Evolutionary conservation across 2,329 filamentous ascomycete genomes (phyloP).

Genomic region (Fusarium humuli): DNA sequence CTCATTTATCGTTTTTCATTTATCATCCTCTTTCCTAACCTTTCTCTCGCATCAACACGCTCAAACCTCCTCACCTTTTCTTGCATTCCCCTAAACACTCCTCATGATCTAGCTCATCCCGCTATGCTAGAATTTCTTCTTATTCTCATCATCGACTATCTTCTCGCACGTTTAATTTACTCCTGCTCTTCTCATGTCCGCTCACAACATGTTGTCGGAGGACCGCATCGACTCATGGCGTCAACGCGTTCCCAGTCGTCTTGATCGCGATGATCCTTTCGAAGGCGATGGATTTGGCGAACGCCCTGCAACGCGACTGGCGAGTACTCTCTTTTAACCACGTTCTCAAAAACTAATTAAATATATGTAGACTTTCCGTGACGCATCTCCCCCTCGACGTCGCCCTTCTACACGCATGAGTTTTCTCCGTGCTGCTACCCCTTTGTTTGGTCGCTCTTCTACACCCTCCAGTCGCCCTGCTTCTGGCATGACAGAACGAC

Average conservation of each 20-base stretch:
- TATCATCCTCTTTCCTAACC: background rate
- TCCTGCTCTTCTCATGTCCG: background rate
- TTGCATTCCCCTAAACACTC: background rate
- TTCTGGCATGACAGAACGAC: slow-evolving; percentile 8
- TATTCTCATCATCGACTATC: background rate
- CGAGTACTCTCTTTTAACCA: slow-evolving; percentile 9
- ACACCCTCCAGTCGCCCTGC: slow-evolving; percentile 26
- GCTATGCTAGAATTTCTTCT: background rate
- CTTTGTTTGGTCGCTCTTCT: slow-evolving; percentile 41
- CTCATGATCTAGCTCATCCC: background rate
- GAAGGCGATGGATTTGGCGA: slow-evolving; percentile 49
- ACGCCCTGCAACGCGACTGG: slow-evolving; percentile 49
- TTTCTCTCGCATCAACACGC: too few relatives aligned
- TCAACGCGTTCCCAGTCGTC: slow-evolving; percentile 50
- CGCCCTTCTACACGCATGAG: slow-evolving; percentile 46
- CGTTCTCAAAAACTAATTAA: background rate
- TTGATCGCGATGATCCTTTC: slow-evolving; percentile 54
- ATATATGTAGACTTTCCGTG: slow-evolving; percentile 41
- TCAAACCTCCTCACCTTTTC: background rate
- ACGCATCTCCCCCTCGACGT: slow-evolving; percentile 27
- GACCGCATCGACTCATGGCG: slow-evolving; percentile 52
- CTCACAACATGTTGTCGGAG: slow-evolving; percentile 13
- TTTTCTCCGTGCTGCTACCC: slow-evolving; percentile 46
- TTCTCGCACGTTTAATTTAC: background rate
- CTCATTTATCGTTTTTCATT: background rate